Percentiles rank a stretch among this genome's conserved stretches.
Conservation (phyloP, 257 asterid genomes). For the Petunia axillaris region DNA sequence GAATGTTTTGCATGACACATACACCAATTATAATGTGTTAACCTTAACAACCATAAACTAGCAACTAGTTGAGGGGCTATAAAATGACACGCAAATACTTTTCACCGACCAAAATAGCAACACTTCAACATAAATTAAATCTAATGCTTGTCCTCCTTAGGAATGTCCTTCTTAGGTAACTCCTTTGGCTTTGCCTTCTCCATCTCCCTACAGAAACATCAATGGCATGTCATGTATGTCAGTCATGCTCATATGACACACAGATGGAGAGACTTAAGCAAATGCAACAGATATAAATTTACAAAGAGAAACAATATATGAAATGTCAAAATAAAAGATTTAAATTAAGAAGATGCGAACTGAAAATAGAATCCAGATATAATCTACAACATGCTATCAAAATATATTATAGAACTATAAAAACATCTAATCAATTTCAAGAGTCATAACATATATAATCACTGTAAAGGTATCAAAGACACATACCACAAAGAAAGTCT, state of each 20-base stretch:
- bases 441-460: not conserved
- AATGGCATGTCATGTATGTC: not conserved
- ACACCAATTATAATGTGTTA: constrained; percentile 2
- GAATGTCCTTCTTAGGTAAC: constrained; percentile 53
- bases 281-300: no score
- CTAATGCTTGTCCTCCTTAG: constrained; percentile 59
- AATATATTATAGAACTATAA: not conserved
- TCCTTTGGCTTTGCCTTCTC: constrained; percentile 72
- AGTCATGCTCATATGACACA: not conserved
- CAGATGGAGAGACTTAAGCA: not conserved
- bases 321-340: not conserved
- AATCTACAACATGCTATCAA: not conserved
- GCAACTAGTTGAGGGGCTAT: constrained; percentile 17
- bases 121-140: not conserved
- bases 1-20: no score
- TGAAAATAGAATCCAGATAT: not conserved
- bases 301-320: not conserved
- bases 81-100: not conserved
- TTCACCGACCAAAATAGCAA: not conserved
- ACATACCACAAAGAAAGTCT: constrained; percentile 8
- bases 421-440: not conserved
- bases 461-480: not conserved
- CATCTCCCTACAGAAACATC: constrained; percentile 48
- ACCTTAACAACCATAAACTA: constrained; percentile 8
- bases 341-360: not conserved